Base-by-base conservation (phyloP, 2,329 filamentous ascomycete species). In the Diaporthe destruens region DNA sequence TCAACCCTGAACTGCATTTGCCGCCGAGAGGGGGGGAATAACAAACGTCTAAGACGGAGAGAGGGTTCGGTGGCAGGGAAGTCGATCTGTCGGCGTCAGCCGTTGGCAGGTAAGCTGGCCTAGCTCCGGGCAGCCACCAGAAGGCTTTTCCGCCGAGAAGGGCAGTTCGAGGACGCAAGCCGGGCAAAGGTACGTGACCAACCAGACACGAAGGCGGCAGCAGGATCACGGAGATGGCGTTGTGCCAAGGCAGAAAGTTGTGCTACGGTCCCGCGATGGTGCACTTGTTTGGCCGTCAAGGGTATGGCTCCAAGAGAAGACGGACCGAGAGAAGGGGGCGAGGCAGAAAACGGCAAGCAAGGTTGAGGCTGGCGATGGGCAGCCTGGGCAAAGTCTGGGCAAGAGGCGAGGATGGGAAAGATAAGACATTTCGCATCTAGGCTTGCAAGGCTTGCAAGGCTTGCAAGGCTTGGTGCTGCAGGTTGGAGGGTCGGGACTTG, bases 1-100 rank as follows among this genome's bases (percentile, higher is more conserved):
- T 79, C 76, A 63, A 76, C 74, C 20, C 77, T 74, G 71, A 78
- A 79, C 42, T 70, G 72, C 78, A 79, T 80, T 74, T 71, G 74
- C 25, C 73, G 67, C 61, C 25, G 18, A 55, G 67, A 16, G 42
- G 29, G 54, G 12, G 20, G 12, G 12, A 20, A 53, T 23, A 49
- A 9, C 20, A 18, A 25, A 61, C 57, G 57, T 32, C 57, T 32
- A 66, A 25, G 32, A 66, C 32, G 29, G 36, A 36, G 7, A 12
- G 20, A 23, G 7, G 16, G 20, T 29, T n/a, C 44, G 44, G 44
- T 44, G 39, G 39, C 39, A 18, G 47, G n/a, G 23, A 7, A 39
- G n/a, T 39, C 32, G 42, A 61, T 25, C 54, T 23, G n/a, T 49
- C 23, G 42, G 20, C 53, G 67, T 59, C 67, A 53, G 53, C 54